Evolutionary conservation across 164 flowering plant species (phyloP).

Genomic region (Brasenia schreberi): DNA sequence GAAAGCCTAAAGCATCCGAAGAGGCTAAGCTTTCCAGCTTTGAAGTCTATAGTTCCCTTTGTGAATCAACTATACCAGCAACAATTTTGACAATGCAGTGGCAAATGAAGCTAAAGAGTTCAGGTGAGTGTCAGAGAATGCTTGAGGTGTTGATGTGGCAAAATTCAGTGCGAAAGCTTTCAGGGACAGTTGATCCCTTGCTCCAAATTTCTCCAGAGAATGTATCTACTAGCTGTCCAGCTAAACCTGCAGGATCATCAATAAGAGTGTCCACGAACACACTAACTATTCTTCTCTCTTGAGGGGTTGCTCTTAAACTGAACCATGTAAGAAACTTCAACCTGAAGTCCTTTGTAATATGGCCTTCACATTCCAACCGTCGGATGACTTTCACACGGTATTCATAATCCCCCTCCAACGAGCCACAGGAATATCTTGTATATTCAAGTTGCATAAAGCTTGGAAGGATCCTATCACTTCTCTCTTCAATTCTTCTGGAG

Average conservation of each 20-base stretch:
- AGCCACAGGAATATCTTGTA: slow-evolving; percentile 3
- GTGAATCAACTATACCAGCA: too few species aligned
- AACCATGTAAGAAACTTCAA: slow-evolving; percentile 92
- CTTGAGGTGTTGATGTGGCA: too few species aligned
- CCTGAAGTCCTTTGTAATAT: slow-evolving; percentile 59
- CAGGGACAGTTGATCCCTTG: slow-evolving; percentile 31
- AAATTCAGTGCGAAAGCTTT: slow-evolving; percentile 21
- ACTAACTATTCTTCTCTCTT: slow-evolving; percentile 64
- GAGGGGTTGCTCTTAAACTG: slow-evolving; percentile 63
- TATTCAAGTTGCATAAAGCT: background rate
- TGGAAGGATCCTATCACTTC: slow-evolving; percentile 9
- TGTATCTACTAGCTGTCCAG: slow-evolving; percentile 82
- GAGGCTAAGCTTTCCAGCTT: too few species aligned
- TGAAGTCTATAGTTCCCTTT: too few species aligned
- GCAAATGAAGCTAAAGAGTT: too few species aligned
- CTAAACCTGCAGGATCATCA: slow-evolving; percentile 66
- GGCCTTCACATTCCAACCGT: slow-evolving; percentile 77
- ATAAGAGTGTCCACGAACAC: slow-evolving; percentile 63
- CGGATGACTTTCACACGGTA: slow-evolving; percentile 68
- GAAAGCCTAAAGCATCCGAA: too few species aligned
- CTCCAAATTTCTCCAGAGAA: slow-evolving; percentile 53
- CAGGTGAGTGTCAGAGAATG: too few species aligned
- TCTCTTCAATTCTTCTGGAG: slow-evolving; percentile 16
- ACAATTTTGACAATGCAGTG: too few species aligned
- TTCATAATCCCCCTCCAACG: slow-evolving; percentile 50